Evolutionary conservation across 306 rosid genomes (phyloP).

Genomic region (Macrotyloma uniflorum): DNA sequence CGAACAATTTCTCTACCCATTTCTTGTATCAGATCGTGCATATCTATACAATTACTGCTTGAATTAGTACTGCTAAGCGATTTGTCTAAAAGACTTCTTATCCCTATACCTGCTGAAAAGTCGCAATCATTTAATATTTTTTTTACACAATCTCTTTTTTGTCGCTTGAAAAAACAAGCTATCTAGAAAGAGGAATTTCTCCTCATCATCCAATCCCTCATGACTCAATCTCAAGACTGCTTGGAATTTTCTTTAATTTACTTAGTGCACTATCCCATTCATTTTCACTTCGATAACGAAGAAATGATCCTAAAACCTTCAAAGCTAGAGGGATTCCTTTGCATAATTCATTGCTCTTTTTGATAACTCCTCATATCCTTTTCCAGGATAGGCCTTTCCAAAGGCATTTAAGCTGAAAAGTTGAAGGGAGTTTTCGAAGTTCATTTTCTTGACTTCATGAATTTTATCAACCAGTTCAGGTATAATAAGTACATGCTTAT

Average conservation of each 20-base stretch:
- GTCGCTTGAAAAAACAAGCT: slow-evolving; percentile 9
- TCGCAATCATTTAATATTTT: not conserved
- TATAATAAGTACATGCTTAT: not conserved
- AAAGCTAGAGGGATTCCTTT: slow-evolving; percentile 40
- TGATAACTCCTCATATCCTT: slow-evolving; percentile 6
- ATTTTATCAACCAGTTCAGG: not conserved
- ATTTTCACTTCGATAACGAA: not conserved
- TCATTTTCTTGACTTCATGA: slow-evolving; percentile 28
- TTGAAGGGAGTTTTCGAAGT: not conserved
- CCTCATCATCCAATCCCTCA: not conserved
- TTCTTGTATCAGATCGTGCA: slow-evolving; percentile 43
- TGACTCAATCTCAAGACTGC: slow-evolving; percentile 21
- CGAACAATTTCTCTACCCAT: slow-evolving; percentile 34
- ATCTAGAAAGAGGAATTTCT: slow-evolving; percentile 25
- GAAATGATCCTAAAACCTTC: slow-evolving; percentile 34
- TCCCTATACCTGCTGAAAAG: not conserved
- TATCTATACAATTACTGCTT: not conserved
- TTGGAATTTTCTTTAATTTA: not conserved
- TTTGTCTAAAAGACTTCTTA: slow-evolving; percentile 13
- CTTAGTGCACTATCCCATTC: slow-evolving; percentile 37
- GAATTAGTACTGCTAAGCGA: slow-evolving; percentile 8
- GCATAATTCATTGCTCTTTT: slow-evolving; percentile 6
- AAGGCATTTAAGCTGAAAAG: slow-evolving; percentile 43
- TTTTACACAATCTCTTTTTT: not conserved
- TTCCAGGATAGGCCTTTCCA: not conserved